Evolutionary conservation across 306 rosid genomes (phyloP), one percentile per base, ranked within the genome.

Genomic region (Ochetophila trinervis): DNA sequence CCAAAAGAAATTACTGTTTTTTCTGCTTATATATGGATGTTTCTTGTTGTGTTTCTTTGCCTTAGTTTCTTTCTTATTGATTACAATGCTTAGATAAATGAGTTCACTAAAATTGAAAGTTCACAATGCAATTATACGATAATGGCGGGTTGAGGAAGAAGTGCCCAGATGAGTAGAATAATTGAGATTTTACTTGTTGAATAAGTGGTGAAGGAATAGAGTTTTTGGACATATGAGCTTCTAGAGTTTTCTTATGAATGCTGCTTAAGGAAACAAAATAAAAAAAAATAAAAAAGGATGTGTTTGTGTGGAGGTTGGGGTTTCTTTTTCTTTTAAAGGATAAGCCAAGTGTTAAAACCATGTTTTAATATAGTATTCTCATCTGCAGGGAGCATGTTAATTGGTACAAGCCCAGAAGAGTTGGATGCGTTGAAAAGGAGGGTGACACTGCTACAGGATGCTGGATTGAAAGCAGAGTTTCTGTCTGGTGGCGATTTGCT

Each of bases 391-490:
- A 89, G 98, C 83, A 63, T 92, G 56, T 60, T 92, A 66, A 83
- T 92, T 60, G 91, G 95, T 73, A 79, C 84, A 63, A 89, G 82
- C 59, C 45, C 35, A 18, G 86, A 77, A 32, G 91, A 92, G 60
- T 71, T 76, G 12, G 93, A 85, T 55, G 40, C 66, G 67, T 80
- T 92, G 22, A 84, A 80, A 64, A 68, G 50, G 67, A 87, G 84
- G 76, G 96, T 84, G 68, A 84, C 79, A 67, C 81, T 42, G 68
- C 74, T 87, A 23, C 70, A 77, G 64, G 89, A 72, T 48, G 84
- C 89, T 36, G 96, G 96, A 57, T 59, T 92, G 78, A 82, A 69
- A 74, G 90, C 91, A 2, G 91, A 83, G 79, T 89, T 80, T 70
- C 57, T 92, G 53, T 73, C 79, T 42, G 75, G 84, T 56, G 75